phyloP scores from a whole-genome alignment of 2,329 filamentous ascomycete species.

The Aspergillus cejpii region DNA sequence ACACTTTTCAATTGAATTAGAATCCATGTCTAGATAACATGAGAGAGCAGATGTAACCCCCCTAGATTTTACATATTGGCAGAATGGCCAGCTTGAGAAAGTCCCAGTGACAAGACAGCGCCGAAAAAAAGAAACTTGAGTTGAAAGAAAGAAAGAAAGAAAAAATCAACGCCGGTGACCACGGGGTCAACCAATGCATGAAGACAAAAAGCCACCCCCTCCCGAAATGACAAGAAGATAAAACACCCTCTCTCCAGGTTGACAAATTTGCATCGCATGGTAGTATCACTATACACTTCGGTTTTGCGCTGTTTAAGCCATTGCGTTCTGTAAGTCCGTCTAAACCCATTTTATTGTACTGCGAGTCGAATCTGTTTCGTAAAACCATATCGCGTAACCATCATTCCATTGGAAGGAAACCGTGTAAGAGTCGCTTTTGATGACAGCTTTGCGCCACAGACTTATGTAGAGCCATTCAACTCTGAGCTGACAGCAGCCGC shows the following conservation, averaged over 20 bases:
- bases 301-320: background rate
- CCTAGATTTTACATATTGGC: background rate
- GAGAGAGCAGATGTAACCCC: background rate
- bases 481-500: background rate
- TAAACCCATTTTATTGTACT: background rate
- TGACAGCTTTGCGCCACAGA: background rate
- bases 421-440: background rate
- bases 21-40: background rate
- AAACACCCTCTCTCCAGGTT: background rate
- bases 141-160: too few species aligned
- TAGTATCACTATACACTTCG: background rate
- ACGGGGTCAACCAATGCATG: background rate
- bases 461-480: conserved; percentile 1
- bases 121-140: background rate
- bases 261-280: background rate
- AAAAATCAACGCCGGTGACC: too few species aligned
- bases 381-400: conserved; percentile 9
- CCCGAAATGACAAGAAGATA: conserved; percentile 2
- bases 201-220: conserved; percentile 4
- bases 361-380: conserved; percentile 3
- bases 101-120: background rate
- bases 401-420: background rate
- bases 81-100: background rate
- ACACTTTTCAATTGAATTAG: background rate
- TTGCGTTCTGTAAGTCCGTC: background rate